Evolutionary conservation across 2,329 filamentous ascomycete genomes (phyloP).

Genomic region (Hymenoscyphus scutula): DNA sequence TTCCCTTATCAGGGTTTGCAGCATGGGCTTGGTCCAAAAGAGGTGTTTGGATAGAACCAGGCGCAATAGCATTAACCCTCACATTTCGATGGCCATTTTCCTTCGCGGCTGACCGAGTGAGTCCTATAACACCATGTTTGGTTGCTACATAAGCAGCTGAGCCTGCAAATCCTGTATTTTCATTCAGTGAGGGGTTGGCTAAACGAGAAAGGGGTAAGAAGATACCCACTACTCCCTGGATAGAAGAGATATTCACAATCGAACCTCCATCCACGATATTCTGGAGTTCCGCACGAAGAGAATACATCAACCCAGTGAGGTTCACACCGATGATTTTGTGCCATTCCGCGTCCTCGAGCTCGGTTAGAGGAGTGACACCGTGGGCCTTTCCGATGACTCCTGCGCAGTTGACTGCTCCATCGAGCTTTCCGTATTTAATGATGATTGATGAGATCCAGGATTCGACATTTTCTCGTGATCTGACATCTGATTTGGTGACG

Average conservation of each 20-base stretch:
- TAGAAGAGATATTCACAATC: slow-evolving; percentile 45
- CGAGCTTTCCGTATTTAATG: slow-evolving; percentile 38
- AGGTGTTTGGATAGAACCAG: slow-evolving; percentile 49
- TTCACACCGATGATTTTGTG: slow-evolving; percentile 41
- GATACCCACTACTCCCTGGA: slow-evolving; percentile 48
- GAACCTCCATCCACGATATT: slow-evolving; percentile 40
- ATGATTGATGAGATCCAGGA: slow-evolving; percentile 40
- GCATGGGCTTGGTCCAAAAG: slow-evolving; percentile 43
- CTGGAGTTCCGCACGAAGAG: slow-evolving; percentile 39
- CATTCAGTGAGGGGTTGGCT: neutral
- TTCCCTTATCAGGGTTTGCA: slow-evolving; percentile 21
- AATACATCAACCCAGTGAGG: slow-evolving; percentile 40
- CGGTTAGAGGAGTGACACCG: slow-evolving; percentile 32
- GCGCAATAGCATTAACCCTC: slow-evolving; percentile 38
- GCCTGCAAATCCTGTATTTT: slow-evolving; percentile 31
- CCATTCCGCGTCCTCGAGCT: slow-evolving; percentile 40
- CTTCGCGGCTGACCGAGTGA: slow-evolving; percentile 41
- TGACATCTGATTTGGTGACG: slow-evolving; percentile 37
- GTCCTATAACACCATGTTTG: slow-evolving; percentile 43
- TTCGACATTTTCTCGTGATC: slow-evolving; percentile 34
- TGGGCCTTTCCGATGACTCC: slow-evolving; percentile 38
- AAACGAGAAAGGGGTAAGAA: slow-evolving; percentile 31
- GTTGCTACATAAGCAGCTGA: slow-evolving; percentile 39
- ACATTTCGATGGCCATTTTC: slow-evolving; percentile 41
- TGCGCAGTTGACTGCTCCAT: slow-evolving; percentile 53